Evolutionary conservation across 2,329 filamentous ascomycete species (phyloP), one percentile per base, ranked within the genome.

Genomic region (Aspergillus alliaceus): DNA sequence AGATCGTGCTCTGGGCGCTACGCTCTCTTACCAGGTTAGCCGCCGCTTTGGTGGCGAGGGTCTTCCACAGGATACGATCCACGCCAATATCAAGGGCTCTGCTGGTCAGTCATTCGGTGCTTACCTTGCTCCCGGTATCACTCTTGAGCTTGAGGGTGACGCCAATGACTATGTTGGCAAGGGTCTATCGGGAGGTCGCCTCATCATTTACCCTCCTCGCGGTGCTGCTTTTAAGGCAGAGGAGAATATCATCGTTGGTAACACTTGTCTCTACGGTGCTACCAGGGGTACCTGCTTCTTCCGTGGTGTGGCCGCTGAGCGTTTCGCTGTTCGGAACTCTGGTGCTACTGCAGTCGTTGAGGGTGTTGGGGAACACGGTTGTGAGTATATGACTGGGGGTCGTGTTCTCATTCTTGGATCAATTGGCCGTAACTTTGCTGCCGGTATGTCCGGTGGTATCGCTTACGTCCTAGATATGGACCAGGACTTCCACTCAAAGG

Each of bases 351-450:
- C 93, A n/a, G 90, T 98, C 63, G 93, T 97, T 61, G 93, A 98
- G 78, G 93, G 93, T 78, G 86, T 96, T 64, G 93, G 93, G 82
- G 93, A 98, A 75, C 93, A 98, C 74, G 90, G 91, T 61, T 97
- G 93, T 73, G 93, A 98, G 82, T 98, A 98, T 84, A 98, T 98
- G 93, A 97, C 93, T 69, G 93, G 93, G 73, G 93, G 93, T 72
- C 91, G 93, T 71, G 83, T 97, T 51, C 80, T 98, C 63, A 84
- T 96, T 69, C 84, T 98, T 48, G 93, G 93, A 57, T 86, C 85
- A 69, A 96, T 92, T 71, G 93, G 93, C 46, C 93, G 93, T 67
- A 98, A 98, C 82, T 98, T 98, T 71, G 93, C 93, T 67, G 93
- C 93, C 60, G 93, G 93, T 82, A 98, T 98, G 93, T 97, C 93